A percentile compares a stretch with the other conserved stretches of the same genome.
phyloP scores from a whole-genome alignment of 2,329 filamentous ascomycete genomes.

The Lecanicillium sp. region DNA sequence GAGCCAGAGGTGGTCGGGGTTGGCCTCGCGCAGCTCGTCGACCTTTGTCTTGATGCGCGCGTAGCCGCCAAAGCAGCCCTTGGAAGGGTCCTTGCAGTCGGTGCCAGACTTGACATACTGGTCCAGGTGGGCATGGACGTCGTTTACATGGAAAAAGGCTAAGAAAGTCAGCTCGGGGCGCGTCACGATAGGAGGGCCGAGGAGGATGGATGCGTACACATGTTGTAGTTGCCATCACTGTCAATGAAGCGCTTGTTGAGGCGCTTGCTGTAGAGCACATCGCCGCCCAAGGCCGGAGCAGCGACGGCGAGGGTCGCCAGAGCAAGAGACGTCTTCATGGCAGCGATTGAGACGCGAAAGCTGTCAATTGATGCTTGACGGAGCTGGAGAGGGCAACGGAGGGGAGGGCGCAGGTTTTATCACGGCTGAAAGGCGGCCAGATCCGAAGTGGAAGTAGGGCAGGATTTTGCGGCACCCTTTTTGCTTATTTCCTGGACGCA shows the following conservation, averaged over 20 bases:
- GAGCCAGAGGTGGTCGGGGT: slow-evolving; percentile 55
- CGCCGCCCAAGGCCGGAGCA: slow-evolving; percentile 27
- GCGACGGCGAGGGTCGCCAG: slow-evolving; percentile 21
- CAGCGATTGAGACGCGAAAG: background rate
- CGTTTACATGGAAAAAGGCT: slow-evolving; percentile 63
- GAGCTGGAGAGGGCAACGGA: background rate
- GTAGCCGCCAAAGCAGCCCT: slow-evolving; percentile 58
- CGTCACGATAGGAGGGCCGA: background rate
- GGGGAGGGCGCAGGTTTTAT: background rate
- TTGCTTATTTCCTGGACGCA: no score
- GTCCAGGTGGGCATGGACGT: slow-evolving; percentile 60
- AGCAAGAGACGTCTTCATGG: slow-evolving; percentile 15
- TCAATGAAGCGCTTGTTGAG: slow-evolving; percentile 42
- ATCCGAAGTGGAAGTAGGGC: no score
- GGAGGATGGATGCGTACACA: no score
- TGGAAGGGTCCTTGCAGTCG: slow-evolving; percentile 48
- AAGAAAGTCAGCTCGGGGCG: background rate
- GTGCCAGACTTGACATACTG: slow-evolving; percentile 53
- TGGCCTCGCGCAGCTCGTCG: slow-evolving; percentile 45
- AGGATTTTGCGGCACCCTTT: no score
- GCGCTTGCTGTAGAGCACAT: slow-evolving; percentile 41
- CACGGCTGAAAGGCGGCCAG: no score
- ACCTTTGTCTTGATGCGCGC: slow-evolving; percentile 55
- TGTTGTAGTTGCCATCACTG: slow-evolving; percentile 42
- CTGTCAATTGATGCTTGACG: background rate